phyloP scores from a whole-genome alignment of 768 basidiomycete species.

The Xerocomellus chrysenteron region DNA sequence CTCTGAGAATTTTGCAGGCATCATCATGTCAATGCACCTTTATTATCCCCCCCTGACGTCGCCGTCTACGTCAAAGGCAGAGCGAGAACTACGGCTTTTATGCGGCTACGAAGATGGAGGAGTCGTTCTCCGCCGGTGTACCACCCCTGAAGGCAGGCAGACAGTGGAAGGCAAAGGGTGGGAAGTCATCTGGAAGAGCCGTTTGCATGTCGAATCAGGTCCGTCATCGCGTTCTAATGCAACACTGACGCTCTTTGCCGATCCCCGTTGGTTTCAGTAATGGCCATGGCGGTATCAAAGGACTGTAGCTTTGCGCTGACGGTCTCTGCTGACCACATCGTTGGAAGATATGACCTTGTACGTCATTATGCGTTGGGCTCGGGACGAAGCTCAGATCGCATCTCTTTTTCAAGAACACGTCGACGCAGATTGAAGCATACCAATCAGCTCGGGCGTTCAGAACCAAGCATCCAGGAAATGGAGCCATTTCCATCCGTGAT shows the following conservation, averaged over 20 bases:
- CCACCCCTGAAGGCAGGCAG: constrained; percentile 34
- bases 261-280: constrained; percentile 48
- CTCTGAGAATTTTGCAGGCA: constrained; percentile 46
- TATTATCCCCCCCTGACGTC: constrained; percentile 36
- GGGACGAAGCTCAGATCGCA: neutral
- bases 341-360: constrained; percentile 64
- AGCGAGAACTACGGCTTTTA: constrained; percentile 55
- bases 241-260: neutral
- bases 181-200: constrained; percentile 66
- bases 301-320: constrained; percentile 64
- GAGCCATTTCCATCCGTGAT: constrained; percentile 67
- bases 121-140: constrained; percentile 67
- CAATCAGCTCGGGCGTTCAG: constrained; percentile 39
- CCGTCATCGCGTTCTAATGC: constrained; percentile 17
- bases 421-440: constrained; percentile 16
- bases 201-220: constrained; percentile 75
- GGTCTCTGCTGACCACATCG: constrained; percentile 81
- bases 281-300: constrained; percentile 77
- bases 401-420: neutral
- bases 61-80: constrained; percentile 33
- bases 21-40: constrained; percentile 87
- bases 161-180: constrained; percentile 71
- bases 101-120: constrained; percentile 85
- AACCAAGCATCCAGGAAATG: constrained; percentile 81
- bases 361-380: constrained; percentile 7